These are phyloP conservation scores for Umbelopsis ramanniana DNA, from an alignment of 192 early-diverging fungal species.

Conservation along the genomic window DNA sequence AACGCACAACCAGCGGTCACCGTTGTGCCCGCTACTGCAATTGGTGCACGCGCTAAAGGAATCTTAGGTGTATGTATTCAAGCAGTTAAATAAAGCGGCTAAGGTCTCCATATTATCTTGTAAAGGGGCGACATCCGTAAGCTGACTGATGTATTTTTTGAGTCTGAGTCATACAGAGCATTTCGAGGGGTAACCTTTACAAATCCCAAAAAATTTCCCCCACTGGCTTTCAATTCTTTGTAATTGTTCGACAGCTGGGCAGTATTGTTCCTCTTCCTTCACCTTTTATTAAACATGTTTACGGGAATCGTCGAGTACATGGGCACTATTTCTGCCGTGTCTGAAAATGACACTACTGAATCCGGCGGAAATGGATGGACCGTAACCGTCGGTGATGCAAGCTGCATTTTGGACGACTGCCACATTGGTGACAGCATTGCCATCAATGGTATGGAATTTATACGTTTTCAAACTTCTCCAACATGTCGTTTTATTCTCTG, in stretches of 20 bases:
- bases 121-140: too few species aligned
- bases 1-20: background rate
- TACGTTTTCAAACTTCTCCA: background rate
- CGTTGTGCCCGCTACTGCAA: background rate
- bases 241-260: background rate
- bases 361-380: slow-evolving; percentile 89
- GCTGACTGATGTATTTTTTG: too few species aligned
- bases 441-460: slow-evolving; percentile 70
- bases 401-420: slow-evolving; percentile 77
- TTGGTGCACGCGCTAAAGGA: background rate
- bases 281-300: slow-evolving; percentile 69
- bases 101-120: background rate
- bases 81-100: background rate
- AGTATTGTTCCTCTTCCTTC: background rate
- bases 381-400: slow-evolving; percentile 75
- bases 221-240: background rate
- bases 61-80: slow-evolving; percentile 5
- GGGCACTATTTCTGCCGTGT: slow-evolving; percentile 74
- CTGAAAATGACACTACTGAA: slow-evolving; percentile 69
- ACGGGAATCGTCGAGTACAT: slow-evolving; percentile 97
- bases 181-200: too few species aligned
- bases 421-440: slow-evolving; percentile 94
- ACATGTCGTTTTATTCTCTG: background rate
- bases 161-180: too few species aligned
- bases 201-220: too few species aligned